phyloP scores from a whole-genome alignment of 306 rosid genomes.

The Cucumis cinereus region DNA sequence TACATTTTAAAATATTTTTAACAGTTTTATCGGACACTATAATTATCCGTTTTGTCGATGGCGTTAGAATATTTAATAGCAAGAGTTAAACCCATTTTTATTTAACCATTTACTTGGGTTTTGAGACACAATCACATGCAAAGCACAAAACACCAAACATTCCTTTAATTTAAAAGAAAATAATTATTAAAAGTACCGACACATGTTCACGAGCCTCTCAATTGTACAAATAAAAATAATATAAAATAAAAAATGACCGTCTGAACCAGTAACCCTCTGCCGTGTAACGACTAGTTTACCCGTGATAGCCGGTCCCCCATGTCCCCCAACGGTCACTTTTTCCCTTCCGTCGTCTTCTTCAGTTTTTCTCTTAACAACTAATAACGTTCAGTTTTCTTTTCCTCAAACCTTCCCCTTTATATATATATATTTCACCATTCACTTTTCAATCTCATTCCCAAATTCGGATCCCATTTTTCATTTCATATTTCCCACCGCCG shows the following conservation, averaged over 20 bases:
- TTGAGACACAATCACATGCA: background rate
- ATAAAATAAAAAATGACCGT: constrained; percentile 1
- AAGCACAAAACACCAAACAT: constrained; percentile 2
- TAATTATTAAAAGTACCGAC: background rate
- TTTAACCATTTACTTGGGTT: no score
- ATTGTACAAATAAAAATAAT: background rate
- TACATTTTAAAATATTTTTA: no score
- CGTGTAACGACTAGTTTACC: constrained; percentile 55
- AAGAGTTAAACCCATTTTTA: no score
- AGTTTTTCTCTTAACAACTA: background rate
- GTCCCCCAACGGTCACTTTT: constrained; percentile 54
- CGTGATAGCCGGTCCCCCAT: constrained; percentile 22
- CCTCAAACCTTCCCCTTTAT: constrained; percentile 5
- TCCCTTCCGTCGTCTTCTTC: background rate
- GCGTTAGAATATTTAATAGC: no score
- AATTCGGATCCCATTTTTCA: background rate
- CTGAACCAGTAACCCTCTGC: constrained; percentile 6
- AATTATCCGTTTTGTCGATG: no score
- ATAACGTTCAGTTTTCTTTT: constrained; percentile 6
- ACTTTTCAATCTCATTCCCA: background rate
- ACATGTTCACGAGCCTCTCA: background rate
- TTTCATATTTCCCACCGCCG: background rate
- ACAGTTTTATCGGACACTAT: no score
- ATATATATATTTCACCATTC: constrained; percentile 18
- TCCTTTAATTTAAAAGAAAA: background rate